Evolutionary conservation across 495 filamentous ascomycete species (phyloP).

Genomic region (Lichenothelia convexa): DNA sequence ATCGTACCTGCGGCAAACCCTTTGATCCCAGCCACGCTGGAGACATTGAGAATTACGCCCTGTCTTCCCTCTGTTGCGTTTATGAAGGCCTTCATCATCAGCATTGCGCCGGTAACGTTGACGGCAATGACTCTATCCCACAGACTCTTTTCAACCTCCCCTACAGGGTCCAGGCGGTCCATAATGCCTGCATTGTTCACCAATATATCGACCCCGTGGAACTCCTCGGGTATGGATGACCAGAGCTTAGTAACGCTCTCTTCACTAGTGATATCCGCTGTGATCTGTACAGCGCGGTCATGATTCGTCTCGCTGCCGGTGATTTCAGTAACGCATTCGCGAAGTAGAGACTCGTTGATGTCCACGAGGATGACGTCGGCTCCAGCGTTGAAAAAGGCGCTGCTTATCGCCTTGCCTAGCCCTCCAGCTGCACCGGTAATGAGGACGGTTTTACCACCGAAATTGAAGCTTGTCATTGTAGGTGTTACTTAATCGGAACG

Average conservation of each 20-base stretch:
- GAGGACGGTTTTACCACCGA: conserved; percentile 7
- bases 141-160: conserved; percentile 26
- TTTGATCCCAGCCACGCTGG: conserved; percentile 15
- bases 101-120: conserved; percentile 40
- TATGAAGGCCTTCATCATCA: conserved; percentile 34
- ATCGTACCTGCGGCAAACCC: conserved; percentile 2
- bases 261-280: conserved; percentile 9
- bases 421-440: conserved; percentile 14
- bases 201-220: conserved; percentile 24
- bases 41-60: conserved; percentile 31
- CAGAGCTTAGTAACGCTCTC: conserved; percentile 8
- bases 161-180: conserved; percentile 36
- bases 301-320: neutral
- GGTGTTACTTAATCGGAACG: too few species aligned
- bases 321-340: conserved; percentile 7
- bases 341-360: conserved; percentile 8
- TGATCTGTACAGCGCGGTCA: conserved; percentile 8
- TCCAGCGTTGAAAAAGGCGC: conserved; percentile 8
- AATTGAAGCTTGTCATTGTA: too few species aligned
- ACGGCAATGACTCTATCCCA: conserved; percentile 41
- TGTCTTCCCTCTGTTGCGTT: conserved; percentile 17
- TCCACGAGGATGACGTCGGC: conserved; percentile 17
- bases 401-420: conserved; percentile 13
- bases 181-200: conserved; percentile 34
- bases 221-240: conserved; percentile 7